A percentile compares a stretch with the other conserved stretches of the same genome.
phyloP scores from a whole-genome alignment of 2,329 filamentous ascomycete genomes.

The Nannizzia gypsea region DNA sequence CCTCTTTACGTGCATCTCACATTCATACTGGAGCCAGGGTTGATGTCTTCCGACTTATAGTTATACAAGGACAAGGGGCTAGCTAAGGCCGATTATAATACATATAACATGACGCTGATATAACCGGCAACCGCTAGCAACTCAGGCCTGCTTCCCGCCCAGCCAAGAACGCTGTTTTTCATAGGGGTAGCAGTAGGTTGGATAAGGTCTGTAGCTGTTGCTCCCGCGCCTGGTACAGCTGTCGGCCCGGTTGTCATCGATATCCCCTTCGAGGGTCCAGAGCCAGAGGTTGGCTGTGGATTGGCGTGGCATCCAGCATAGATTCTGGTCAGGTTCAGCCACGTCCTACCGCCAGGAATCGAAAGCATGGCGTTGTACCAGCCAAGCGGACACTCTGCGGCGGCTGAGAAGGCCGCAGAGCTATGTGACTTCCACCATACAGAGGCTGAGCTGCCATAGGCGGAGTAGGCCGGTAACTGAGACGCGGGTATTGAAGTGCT shows the following conservation, averaged over 20 bases:
- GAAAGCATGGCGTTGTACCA: constrained; percentile 2
- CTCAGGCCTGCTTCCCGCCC: not conserved
- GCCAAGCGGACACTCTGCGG: not conserved
- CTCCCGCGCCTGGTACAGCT: not conserved
- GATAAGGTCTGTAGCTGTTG: not conserved
- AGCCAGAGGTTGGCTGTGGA: not conserved
- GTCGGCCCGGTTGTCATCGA: not conserved
- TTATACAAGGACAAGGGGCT: too few species aligned
- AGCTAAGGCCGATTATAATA: too few species aligned
- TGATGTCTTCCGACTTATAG: too few species aligned
- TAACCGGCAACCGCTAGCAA: not conserved
- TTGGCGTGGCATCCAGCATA: constrained; percentile 5
- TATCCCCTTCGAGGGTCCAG: not conserved
- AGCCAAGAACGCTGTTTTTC: not conserved
- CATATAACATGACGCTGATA: not conserved
- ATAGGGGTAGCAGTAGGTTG: not conserved
- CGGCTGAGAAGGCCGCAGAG: constrained; percentile 2
- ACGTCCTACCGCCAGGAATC: constrained; percentile 3
- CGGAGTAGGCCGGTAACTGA: not conserved
- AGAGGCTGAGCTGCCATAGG: constrained; percentile 3
- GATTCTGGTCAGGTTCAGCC: constrained; percentile 6
- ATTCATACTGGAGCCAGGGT: too few species aligned
- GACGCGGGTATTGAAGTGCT: not conserved
- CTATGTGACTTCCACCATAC: constrained; percentile 6
- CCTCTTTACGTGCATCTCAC: too few species aligned